Conservation (phyloP, 139 green algal genomes). For the Micromonas commoda region DNA sequence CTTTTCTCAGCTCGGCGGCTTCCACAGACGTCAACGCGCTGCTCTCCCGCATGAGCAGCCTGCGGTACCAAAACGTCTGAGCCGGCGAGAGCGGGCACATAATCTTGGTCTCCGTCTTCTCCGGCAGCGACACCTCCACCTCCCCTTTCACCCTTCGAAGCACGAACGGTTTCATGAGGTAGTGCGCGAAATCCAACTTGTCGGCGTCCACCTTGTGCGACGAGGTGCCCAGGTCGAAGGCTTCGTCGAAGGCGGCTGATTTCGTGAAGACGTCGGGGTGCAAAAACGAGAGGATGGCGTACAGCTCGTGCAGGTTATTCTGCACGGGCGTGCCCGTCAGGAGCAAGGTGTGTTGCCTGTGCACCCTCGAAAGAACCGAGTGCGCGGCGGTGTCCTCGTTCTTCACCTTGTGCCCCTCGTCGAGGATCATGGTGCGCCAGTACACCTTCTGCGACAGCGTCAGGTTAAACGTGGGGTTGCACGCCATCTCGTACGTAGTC, state of each 20-base stretch:
- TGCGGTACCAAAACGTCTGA: conserved; percentile 80
- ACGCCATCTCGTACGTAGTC: conserved; percentile 35
- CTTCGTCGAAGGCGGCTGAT: conserved; percentile 94
- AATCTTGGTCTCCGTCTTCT: conserved; percentile 98
- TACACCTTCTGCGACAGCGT: conserved; percentile 29
- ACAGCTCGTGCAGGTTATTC: conserved; percentile 90
- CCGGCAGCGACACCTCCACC: conserved; percentile 89
- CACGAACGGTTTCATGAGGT: conserved; percentile 96
- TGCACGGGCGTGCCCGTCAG: conserved; percentile 89
- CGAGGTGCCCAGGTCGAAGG: conserved; percentile 60
- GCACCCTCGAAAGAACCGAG: not conserved
- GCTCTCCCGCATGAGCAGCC: conserved; percentile 90
- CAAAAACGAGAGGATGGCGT: conserved; percentile 73
- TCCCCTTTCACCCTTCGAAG: conserved; percentile 96
- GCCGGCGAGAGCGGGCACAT: conserved; percentile 92
- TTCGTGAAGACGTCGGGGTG: conserved; percentile 88
- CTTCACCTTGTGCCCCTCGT: conserved; percentile 39
- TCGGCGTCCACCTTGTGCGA: conserved; percentile 25
- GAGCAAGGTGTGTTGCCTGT: conserved; percentile 54
- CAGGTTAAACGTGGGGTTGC: conserved; percentile 20
- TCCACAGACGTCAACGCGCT: conserved; percentile 50
- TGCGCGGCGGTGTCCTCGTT: conserved; percentile 24
- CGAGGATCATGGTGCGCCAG: conserved; percentile 32
- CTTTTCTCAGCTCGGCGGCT: conserved; percentile 4
- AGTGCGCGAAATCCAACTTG: conserved; percentile 55